Percentiles rank a stretch among this genome's conserved stretches.
Conservation (phyloP, 2,329 filamentous ascomycete genomes). For the Sarocladium strictum region DNA sequence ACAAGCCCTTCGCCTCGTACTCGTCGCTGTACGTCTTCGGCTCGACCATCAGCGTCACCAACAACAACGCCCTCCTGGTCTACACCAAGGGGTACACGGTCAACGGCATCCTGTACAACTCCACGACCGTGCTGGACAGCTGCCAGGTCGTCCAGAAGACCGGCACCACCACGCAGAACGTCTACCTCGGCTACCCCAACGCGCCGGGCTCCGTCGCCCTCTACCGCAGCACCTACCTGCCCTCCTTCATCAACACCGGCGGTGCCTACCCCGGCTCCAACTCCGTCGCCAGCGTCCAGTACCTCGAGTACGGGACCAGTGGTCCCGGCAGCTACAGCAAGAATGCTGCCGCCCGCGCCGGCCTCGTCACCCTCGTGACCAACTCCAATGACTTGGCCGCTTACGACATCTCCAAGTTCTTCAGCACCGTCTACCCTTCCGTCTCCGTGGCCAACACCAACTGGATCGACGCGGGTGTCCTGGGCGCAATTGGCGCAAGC, state of each 20-base stretch:
- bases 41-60: constrained; percentile 28
- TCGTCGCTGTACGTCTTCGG: constrained; percentile 36
- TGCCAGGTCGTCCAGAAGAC: constrained; percentile 26
- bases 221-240: constrained; percentile 23
- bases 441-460: constrained; percentile 21
- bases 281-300: constrained; percentile 19
- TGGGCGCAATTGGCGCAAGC: constrained; percentile 16
- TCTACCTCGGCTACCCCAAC: constrained; percentile 23
- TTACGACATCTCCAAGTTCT: constrained; percentile 23
- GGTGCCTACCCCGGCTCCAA: constrained; percentile 21
- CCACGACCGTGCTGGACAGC: constrained; percentile 34
- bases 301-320: constrained; percentile 26
- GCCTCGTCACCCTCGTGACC: constrained; percentile 34
- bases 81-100: constrained; percentile 31
- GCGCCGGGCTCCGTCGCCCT: constrained; percentile 18
- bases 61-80: constrained; percentile 19
- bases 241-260: constrained; percentile 18
- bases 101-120: constrained; percentile 26
- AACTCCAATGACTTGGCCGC: constrained; percentile 39
- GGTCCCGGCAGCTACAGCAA: constrained; percentile 21
- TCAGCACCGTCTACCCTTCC: constrained; percentile 22
- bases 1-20: constrained; percentile 19
- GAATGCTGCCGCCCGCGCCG: constrained; percentile 16
- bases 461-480: constrained; percentile 19
- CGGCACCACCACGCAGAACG: constrained; percentile 13